Conservation (phyloP, 1,284 basidiomycete species). For the Heliocybe sulcata region DNA sequence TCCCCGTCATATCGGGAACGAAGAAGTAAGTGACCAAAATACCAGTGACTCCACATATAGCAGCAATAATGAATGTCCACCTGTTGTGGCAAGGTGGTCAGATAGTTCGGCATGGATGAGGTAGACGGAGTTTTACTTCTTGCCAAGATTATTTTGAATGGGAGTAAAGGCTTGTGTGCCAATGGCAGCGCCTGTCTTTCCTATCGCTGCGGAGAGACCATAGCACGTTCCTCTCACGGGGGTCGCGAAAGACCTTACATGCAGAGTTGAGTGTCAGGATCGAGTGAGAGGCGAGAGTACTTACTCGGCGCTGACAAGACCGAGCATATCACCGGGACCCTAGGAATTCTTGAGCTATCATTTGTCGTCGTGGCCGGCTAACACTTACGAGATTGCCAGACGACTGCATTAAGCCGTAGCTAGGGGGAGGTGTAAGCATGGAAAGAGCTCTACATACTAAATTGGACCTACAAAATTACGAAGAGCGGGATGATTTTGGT, state of each 20-base stretch:
- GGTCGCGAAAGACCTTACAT: slow-evolving; percentile 54
- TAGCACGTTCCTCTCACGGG: slow-evolving; percentile 65
- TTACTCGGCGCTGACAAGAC: slow-evolving; percentile 59
- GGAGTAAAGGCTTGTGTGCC: slow-evolving; percentile 76
- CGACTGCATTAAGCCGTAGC: slow-evolving; percentile 63
- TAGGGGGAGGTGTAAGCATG: slow-evolving; percentile 15
- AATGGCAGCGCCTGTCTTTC: slow-evolving; percentile 71
- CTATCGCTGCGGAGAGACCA: slow-evolving; percentile 64
- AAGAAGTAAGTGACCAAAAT: slow-evolving; percentile 65
- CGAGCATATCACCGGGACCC: slow-evolving; percentile 73
- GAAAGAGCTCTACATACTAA: slow-evolving; percentile 3
- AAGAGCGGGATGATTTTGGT: slow-evolving; percentile 61
- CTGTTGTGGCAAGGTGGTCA: slow-evolving; percentile 21
- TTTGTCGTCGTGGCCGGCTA: slow-evolving; percentile 4
- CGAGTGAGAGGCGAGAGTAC: slow-evolving; percentile 16
- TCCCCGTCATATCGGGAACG: slow-evolving; percentile 61
- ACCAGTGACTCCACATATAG: slow-evolving; percentile 58
- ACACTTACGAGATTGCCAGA: slow-evolving; percentile 52
- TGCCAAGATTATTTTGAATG: slow-evolving; percentile 61
- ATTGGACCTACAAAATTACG: slow-evolving; percentile 48
- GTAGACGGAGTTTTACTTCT: slow-evolving; percentile 32
- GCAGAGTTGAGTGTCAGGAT: not conserved
- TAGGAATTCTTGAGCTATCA: slow-evolving; percentile 15
- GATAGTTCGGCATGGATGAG: not conserved
- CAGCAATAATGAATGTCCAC: slow-evolving; percentile 68